Evolutionary conservation across 495 filamentous ascomycete genomes (phyloP).

Genomic region (Tetracladium marchalianum): DNA sequence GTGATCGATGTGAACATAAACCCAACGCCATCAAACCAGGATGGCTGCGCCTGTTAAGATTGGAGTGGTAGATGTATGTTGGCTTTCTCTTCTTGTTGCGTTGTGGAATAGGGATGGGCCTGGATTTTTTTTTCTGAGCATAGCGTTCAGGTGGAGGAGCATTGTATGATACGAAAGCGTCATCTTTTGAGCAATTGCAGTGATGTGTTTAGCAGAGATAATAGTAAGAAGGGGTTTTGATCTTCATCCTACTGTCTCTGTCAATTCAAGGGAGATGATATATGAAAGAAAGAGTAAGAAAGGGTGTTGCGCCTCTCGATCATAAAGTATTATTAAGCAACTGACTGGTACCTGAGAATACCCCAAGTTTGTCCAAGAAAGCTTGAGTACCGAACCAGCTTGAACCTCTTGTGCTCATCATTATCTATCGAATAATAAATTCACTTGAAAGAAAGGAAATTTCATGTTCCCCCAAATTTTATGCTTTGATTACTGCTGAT

Average conservation of each 20-base stretch:
- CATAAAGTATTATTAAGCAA: too few relatives aligned
- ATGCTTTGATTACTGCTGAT: not conserved
- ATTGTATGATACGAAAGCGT: conserved; percentile 19
- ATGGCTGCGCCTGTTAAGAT: conserved; percentile 69
- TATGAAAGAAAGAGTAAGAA: too few relatives aligned
- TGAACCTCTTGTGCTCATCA: too few relatives aligned
- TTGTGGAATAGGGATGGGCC: conserved; percentile 8
- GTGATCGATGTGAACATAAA: conserved; percentile 96
- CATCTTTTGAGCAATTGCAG: conserved; percentile 2
- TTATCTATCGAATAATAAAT: too few relatives aligned
- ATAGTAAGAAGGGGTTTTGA: not conserved
- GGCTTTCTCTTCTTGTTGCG: conserved; percentile 8
- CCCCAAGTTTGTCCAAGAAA: too few relatives aligned
- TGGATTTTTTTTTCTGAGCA: conserved; percentile 21
- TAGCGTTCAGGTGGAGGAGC: conserved; percentile 27
- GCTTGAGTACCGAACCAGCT: too few relatives aligned
- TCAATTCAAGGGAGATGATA: too few relatives aligned
- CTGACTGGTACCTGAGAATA: too few relatives aligned
- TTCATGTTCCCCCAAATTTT: not conserved
- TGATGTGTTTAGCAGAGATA: conserved; percentile 6
- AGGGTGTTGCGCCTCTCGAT: too few relatives aligned
- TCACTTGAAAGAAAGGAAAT: conserved; percentile 1
- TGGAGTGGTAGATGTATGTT: not conserved
- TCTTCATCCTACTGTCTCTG: not conserved
- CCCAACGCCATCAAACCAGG: conserved; percentile 56